Conservation (phyloP, 2,329 filamentous ascomycete species). For the Dichotomopilus funicola region DNA sequence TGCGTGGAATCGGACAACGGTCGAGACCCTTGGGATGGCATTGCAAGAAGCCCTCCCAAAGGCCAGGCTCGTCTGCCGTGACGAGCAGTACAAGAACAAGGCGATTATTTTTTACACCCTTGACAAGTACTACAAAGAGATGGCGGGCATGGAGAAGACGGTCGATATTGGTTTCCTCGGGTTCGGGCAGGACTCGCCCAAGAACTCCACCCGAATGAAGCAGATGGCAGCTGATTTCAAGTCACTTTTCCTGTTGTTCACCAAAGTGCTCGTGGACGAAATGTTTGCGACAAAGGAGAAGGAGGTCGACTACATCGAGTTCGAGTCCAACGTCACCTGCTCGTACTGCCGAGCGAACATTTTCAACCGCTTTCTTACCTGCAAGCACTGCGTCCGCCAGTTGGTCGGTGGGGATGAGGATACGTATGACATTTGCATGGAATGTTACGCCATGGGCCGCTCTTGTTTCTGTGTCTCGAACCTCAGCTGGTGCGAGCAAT, state of each 20-base stretch:
- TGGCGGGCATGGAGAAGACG: slow-evolving; percentile 47
- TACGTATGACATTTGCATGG: slow-evolving; percentile 95
- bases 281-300: slow-evolving; percentile 71
- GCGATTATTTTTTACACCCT: slow-evolving; percentile 87
- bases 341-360: slow-evolving; percentile 95
- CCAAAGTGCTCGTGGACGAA: slow-evolving; percentile 74
- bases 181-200: slow-evolving; percentile 38
- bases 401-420: slow-evolving; percentile 65
- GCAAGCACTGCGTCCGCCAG: slow-evolving; percentile 69
- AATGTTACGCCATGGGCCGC: slow-evolving; percentile 95
- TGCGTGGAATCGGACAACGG: slow-evolving; percentile 93
- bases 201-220: slow-evolving; percentile 42
- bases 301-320: slow-evolving; percentile 68
- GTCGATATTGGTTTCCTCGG: slow-evolving; percentile 42
- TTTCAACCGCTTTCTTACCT: slow-evolving; percentile 94
- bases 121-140: slow-evolving; percentile 64
- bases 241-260: slow-evolving; percentile 70
- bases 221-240: slow-evolving; percentile 80
- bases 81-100: slow-evolving; percentile 99
- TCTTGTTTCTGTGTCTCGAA: slow-evolving; percentile 85
- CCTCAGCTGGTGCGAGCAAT: slow-evolving; percentile 89
- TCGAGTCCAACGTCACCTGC: slow-evolving; percentile 88
- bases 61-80: slow-evolving; percentile 83
- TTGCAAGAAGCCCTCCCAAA: slow-evolving; percentile 82
- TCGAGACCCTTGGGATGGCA: slow-evolving; percentile 82